These are phyloP conservation scores for Trichocladium antarcticum DNA, from an alignment of 495 filamentous ascomycete species.

Conservation along the genomic window DNA sequence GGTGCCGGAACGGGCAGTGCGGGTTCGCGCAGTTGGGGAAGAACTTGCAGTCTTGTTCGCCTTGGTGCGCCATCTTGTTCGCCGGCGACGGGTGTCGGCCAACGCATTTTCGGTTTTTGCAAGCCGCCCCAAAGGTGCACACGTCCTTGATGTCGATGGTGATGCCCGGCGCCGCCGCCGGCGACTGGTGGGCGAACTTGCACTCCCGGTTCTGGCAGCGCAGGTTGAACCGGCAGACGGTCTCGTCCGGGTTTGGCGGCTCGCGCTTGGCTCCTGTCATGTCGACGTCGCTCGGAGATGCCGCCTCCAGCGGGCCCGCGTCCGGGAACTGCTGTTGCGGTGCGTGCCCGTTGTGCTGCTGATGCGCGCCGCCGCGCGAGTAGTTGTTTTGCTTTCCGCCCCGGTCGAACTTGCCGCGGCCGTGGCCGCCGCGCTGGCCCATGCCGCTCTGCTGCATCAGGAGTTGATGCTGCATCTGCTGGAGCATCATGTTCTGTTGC, in stretches of 20 bases:
- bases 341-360: constrained; percentile 23
- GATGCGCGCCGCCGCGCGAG: constrained; percentile 29
- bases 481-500: constrained; percentile 82
- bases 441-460: constrained; percentile 47
- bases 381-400: constrained; percentile 30
- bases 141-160: constrained; percentile 66
- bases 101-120: constrained; percentile 90
- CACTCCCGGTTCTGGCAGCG: constrained; percentile 81
- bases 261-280: constrained; percentile 41
- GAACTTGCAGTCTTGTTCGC: constrained; percentile 84
- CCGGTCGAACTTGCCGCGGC: constrained; percentile 62
- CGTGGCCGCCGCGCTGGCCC: constrained; percentile 21
- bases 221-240: constrained; percentile 76
- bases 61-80: constrained; percentile 59
- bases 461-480: constrained; percentile 50
- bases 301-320: constrained; percentile 17
- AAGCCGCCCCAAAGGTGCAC: constrained; percentile 79
- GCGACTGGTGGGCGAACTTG: constrained; percentile 86
- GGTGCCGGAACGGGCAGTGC: constrained; percentile 78
- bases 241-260: constrained; percentile 44
- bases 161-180: constrained; percentile 68
- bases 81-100: constrained; percentile 89
- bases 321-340: constrained; percentile 18
- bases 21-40: constrained; percentile 88
- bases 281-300: constrained; percentile 36